Percentiles rank a stretch among this genome's conserved stretches.
Evolutionary conservation across 345 rosid genomes (phyloP).

Genomic region (Isatis tinctoria): DNA sequence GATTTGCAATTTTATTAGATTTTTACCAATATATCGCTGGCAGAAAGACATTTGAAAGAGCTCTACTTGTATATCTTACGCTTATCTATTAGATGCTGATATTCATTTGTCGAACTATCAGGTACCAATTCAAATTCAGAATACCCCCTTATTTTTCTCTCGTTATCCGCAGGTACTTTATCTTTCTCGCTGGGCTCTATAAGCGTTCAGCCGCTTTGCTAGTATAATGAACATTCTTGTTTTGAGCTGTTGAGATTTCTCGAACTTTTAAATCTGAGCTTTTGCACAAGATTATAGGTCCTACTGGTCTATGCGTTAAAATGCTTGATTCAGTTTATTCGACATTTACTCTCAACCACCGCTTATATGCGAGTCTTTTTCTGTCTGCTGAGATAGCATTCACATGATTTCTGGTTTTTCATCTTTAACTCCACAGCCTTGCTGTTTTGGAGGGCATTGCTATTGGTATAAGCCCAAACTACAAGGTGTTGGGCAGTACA

Average conservation of each 20-base stretch:
- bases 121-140: conserved; percentile 93
- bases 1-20: background rate
- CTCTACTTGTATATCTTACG: background rate
- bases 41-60: background rate
- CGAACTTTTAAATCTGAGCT: background rate
- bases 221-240: conserved; percentile 4
- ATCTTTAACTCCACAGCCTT: conserved; percentile 45
- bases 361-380: background rate
- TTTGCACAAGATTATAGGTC: conserved; percentile 13
- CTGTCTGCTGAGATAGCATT: background rate
- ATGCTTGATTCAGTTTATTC: background rate
- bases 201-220: background rate
- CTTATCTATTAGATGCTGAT: conserved; percentile 8
- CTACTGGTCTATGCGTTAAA: conserved; percentile 5
- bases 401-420: conserved; percentile 19
- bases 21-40: background rate
- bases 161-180: conserved; percentile 76
- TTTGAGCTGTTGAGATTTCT: conserved; percentile 6
- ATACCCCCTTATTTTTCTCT: conserved; percentile 95
- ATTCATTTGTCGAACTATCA: conserved; percentile 39
- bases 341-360: background rate
- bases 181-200: background rate
- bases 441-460: conserved; percentile 99
- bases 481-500: conserved; percentile 93
- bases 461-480: conserved; percentile 63